phyloP scores from a whole-genome alignment of 2,329 filamentous ascomycete species.

The Apiospora pterosperma region DNA sequence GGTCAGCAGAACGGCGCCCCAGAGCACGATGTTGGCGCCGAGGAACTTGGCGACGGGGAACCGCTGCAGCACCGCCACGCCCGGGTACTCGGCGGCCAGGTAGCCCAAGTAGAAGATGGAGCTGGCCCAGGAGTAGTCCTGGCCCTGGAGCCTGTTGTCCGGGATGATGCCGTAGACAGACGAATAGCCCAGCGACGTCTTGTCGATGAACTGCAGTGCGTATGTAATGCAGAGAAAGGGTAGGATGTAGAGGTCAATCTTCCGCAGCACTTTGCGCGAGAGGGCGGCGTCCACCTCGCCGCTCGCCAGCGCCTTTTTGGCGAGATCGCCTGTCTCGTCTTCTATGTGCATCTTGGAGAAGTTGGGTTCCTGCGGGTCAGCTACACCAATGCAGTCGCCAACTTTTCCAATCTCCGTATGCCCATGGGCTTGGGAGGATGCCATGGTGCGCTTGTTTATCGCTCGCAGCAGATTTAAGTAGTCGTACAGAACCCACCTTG shows the following conservation, averaged over 20 bases:
- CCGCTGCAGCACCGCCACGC: neutral
- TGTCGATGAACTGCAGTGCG: conserved; percentile 25
- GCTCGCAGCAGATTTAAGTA: no score
- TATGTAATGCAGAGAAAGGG: conserved; percentile 29
- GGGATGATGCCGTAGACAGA: conserved; percentile 20
- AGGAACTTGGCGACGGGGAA: neutral
- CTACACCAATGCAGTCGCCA: no score
- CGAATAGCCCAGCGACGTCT: conserved; percentile 17
- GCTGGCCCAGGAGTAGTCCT: conserved; percentile 22
- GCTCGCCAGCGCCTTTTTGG: no score
- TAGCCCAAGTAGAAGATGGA: conserved; percentile 21
- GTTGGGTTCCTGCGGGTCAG: no score
- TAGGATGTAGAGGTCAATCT: conserved; percentile 27
- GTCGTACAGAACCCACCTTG: no score
- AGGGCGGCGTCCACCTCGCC: no score
- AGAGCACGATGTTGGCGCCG: conserved; percentile 22
- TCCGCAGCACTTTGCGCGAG: conserved; percentile 24
- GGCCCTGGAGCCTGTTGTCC: conserved; percentile 18
- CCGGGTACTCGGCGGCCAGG: conserved; percentile 7
- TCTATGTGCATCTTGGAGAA: no score
- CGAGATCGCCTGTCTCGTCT: no score
- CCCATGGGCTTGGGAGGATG: no score
- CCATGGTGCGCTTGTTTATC: no score
- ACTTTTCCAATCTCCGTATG: no score
- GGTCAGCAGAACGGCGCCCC: conserved; percentile 45